A percentile compares a stretch with the other conserved stretches of the same genome.
Conservation (phyloP, 345 rosid species). For the Tarenaya hassleriana region DNA sequence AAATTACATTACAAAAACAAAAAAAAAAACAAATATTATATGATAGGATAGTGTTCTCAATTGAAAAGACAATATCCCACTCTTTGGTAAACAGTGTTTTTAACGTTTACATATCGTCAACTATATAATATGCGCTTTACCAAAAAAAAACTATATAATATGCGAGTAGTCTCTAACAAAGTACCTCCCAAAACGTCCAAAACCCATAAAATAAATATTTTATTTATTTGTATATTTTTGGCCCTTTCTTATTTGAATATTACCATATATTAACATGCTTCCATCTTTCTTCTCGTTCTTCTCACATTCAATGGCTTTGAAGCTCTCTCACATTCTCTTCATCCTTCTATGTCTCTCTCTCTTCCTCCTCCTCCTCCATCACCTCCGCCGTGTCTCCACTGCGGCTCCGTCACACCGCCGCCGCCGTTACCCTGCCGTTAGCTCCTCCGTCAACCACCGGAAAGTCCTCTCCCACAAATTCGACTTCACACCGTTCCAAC, state of each 20-base stretch:
- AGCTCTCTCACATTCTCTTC: slow-evolving; percentile 33
- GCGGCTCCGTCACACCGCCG: slow-evolving; percentile 4
- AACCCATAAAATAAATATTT: slow-evolving; percentile 3
- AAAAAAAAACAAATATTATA: not conserved
- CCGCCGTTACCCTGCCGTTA: slow-evolving; percentile 12
- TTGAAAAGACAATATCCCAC: slow-evolving; percentile 32
- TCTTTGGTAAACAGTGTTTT: slow-evolving; percentile 19
- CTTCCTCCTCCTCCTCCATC: slow-evolving; percentile 43
- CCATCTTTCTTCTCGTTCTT: slow-evolving; percentile 23
- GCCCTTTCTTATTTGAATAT: slow-evolving; percentile 14
- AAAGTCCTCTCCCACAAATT: slow-evolving; percentile 44
- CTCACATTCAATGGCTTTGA: slow-evolving; percentile 46
- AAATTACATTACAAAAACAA: too few species aligned
- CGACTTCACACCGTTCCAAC: slow-evolving; percentile 58
- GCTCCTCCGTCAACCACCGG: slow-evolving; percentile 29
- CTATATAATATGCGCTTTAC: slow-evolving; percentile 14
- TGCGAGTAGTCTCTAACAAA: not conserved
- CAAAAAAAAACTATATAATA: not conserved
- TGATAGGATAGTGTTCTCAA: slow-evolving; percentile 13
- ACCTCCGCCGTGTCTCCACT: slow-evolving; percentile 25
- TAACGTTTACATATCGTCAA: slow-evolving; percentile 30
- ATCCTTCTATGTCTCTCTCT: slow-evolving; percentile 50
- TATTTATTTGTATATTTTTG: slow-evolving; percentile 1
- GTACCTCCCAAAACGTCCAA: slow-evolving; percentile 21
- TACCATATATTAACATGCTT: slow-evolving; percentile 8